Evolutionary conservation across 805 yeast species (phyloP), one percentile per base, ranked within the genome.

Genomic region (Kodamaea laetipori): DNA sequence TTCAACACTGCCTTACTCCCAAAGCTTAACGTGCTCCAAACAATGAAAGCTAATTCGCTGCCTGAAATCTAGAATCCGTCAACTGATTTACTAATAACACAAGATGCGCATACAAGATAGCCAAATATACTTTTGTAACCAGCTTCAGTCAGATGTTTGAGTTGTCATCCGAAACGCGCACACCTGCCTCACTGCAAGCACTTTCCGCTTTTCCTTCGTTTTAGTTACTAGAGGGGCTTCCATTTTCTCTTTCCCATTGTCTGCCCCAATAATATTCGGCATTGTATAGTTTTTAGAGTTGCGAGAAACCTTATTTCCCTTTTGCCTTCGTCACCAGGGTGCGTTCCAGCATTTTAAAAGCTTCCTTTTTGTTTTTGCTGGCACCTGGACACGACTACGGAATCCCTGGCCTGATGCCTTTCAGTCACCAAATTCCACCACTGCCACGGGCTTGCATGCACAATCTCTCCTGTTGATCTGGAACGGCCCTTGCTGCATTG

Each of bases 1-100:
- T 15, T 15, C 34, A 17, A 15, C 34, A 13, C 34, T 30, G 34
- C 34, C 34, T 30, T 30, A 30, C 34, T 30, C 17, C 34, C 7
- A 30, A 30, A 30, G 34, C 17, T 30, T 30, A 30, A 12, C 17
- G 15, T 15, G 34, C 17, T 30, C 10, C 34, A n/a, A 16, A 30
- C 34, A 30, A 30, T 30, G 15, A 19, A 30, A 15, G 7, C 11
- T 30, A 12, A 30, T 15, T 15, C 34, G 15, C 17, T 4, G 4
- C 18, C 10, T 4, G 11, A 8, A 16, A 30, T 30, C 34, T 30
- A 30, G 34, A 30, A 15, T 7, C 34, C 13, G 17, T 15, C 13
- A 6, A n/a, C 18, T 11, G 5, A 17, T 10, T 15, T 8, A 30
- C 18, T 13, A 9, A 30, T 30, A 30, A 15, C 34, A 30, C 34